Conservation (phyloP, 2,329 filamentous ascomycete genomes). For the Penicillium occitanis region DNA sequence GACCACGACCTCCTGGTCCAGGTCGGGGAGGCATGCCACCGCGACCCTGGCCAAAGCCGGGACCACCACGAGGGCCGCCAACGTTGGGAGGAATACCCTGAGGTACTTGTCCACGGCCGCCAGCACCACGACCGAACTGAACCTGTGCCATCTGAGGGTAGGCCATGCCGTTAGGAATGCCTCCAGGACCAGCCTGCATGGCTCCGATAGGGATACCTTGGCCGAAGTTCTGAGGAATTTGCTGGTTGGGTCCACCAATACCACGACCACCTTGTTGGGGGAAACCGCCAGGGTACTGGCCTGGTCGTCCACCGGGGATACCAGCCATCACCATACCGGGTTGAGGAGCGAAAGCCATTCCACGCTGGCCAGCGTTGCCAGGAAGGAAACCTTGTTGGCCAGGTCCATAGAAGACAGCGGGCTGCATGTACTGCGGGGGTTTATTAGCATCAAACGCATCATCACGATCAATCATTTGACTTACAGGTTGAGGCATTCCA, state of each 20-base stretch:
- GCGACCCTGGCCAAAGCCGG: constrained; percentile 46
- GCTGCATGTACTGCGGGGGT: constrained; percentile 68
- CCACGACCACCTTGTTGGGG: constrained; percentile 86
- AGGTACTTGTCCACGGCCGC: constrained; percentile 67
- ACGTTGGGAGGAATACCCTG: constrained; percentile 27
- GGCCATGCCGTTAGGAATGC: constrained; percentile 74
- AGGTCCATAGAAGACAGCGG: constrained; percentile 87
- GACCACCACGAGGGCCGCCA: constrained; percentile 49
- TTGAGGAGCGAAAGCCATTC: constrained; percentile 61
- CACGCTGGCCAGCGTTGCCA: constrained; percentile 56
- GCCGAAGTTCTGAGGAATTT: constrained; percentile 82
- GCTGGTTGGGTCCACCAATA: constrained; percentile 70
- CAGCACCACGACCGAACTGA: constrained; percentile 68
- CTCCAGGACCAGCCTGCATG: constrained; percentile 61
- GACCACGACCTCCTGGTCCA: constrained; percentile 44
- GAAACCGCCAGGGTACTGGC: constrained; percentile 79
- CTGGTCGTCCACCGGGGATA: constrained; percentile 77
- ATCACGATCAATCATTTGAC: constrained; percentile 19
- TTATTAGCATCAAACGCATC: constrained; percentile 22
- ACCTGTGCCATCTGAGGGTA: constrained; percentile 79
- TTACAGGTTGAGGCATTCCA: constrained; percentile 69
- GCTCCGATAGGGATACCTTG: constrained; percentile 65
- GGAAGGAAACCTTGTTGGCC: constrained; percentile 62
- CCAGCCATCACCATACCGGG: constrained; percentile 60
- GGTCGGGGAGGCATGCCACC: constrained; percentile 46